phyloP scores from a whole-genome alignment of 768 basidiomycete species.

The Suillus lakei region DNA sequence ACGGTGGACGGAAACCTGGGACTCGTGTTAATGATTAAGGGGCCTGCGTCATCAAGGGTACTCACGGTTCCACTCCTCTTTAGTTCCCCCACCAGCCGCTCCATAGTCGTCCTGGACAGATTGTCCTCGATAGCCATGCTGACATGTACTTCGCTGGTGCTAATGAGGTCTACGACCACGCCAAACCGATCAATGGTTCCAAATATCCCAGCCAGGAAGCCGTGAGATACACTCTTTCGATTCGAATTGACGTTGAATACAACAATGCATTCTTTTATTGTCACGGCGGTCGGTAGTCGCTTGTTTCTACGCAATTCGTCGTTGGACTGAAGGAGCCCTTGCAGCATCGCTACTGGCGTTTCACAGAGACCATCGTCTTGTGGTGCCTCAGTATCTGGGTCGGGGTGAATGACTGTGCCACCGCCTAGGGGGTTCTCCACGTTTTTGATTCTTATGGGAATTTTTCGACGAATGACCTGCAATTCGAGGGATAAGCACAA shows the following conservation, averaged over 20 bases:
- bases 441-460: constrained; percentile 98
- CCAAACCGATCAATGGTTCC: constrained; percentile 89
- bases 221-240: constrained; percentile 94
- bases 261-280: constrained; percentile 94
- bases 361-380: constrained; percentile 19
- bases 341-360: constrained; percentile 30
- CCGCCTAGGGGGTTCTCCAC: constrained; percentile 89
- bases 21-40: background rate
- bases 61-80: constrained; percentile 80
- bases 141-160: constrained; percentile 96
- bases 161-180: constrained; percentile 95
- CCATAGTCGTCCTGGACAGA: constrained; percentile 64
- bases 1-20: constrained; percentile 77
- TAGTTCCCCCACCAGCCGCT: constrained; percentile 78
- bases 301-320: constrained; percentile 41
- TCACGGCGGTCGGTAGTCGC: constrained; percentile 89
- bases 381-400: constrained; percentile 48
- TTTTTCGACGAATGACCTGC: constrained; percentile 84
- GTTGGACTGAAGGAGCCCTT: constrained; percentile 38
- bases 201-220: constrained; percentile 95
- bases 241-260: constrained; percentile 96
- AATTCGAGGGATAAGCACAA: constrained; percentile 1
- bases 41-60: constrained; percentile 5
- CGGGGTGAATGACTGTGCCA: constrained; percentile 93
- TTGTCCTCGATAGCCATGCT: constrained; percentile 91